Evolutionary conservation across 768 basidiomycete genomes (phyloP).

Genomic region (Ramaria rubella): DNA sequence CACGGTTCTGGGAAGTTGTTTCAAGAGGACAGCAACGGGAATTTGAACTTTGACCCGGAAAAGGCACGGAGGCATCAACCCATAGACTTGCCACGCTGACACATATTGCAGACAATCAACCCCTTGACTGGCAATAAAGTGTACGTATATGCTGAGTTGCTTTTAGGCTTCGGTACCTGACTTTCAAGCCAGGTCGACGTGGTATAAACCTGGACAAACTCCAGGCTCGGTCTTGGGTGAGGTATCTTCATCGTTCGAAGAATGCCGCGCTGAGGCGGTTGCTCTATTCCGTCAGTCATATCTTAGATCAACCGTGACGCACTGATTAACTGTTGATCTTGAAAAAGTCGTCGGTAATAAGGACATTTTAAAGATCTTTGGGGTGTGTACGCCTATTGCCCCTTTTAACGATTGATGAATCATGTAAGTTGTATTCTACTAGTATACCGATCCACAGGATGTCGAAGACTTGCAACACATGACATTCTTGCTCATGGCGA

Average conservation of each 20-base stretch:
- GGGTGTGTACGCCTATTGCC: slow-evolving; percentile 36
- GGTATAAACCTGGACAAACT: slow-evolving; percentile 87
- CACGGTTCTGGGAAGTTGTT: slow-evolving; percentile 84
- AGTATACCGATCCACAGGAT: slow-evolving; percentile 65
- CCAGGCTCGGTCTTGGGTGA: slow-evolving; percentile 78
- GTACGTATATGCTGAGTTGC: slow-evolving; percentile 31
- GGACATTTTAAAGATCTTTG: slow-evolving; percentile 76
- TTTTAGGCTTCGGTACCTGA: neutral
- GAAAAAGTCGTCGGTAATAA: slow-evolving; percentile 61
- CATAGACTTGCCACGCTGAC: slow-evolving; percentile 13
- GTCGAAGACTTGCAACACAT: slow-evolving; percentile 75
- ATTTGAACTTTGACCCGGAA: slow-evolving; percentile 73
- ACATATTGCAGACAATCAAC: slow-evolving; percentile 54
- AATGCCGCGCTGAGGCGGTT: slow-evolving; percentile 87
- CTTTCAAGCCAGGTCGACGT: slow-evolving; percentile 47
- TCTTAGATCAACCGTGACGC: neutral
- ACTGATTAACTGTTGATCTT: neutral
- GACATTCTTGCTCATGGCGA: slow-evolving; percentile 82
- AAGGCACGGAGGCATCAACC: slow-evolving; percentile 33
- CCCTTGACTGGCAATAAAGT: slow-evolving; percentile 73
- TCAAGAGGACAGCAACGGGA: slow-evolving; percentile 67
- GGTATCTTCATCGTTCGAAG: slow-evolving; percentile 87
- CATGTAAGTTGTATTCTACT: neutral
- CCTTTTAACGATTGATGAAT: neutral
- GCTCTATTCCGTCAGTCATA: slow-evolving; percentile 62